phyloP scores from a whole-genome alignment of 306 rosid genomes.

The Canavalia gladiata region DNA sequence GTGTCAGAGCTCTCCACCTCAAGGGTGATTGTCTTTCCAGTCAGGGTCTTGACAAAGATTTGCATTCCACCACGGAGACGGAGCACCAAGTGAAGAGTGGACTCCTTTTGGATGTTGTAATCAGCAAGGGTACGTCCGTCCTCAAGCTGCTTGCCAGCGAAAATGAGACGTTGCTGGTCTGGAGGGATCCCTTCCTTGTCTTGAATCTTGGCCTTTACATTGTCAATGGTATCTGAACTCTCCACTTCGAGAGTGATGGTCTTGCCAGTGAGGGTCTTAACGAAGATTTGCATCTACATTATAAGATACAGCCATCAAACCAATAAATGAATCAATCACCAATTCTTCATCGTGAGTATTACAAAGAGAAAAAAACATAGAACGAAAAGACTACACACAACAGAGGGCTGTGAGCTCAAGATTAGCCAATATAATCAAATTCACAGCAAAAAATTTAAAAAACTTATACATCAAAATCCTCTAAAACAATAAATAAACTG shows the following conservation, averaged over 20 bases:
- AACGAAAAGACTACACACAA: neutral
- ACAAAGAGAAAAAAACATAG: too few relatives aligned
- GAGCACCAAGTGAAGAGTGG: conserved; percentile 38
- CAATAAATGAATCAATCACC: neutral
- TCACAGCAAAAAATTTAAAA: neutral
- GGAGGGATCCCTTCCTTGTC: conserved; percentile 46
- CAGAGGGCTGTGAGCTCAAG: neutral
- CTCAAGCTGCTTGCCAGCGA: conserved; percentile 45
- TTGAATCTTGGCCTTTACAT: conserved; percentile 42
- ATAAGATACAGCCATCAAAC: neutral
- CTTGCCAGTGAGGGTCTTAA: conserved; percentile 45
- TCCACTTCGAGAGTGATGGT: conserved; percentile 46
- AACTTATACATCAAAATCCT: neutral
- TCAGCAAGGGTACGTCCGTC: conserved; percentile 41
- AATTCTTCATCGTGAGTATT: neutral
- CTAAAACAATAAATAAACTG: neutral
- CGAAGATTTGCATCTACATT: conserved; percentile 44
- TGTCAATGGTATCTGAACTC: conserved; percentile 46
- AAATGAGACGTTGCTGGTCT: conserved; percentile 42
- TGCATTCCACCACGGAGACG: conserved; percentile 47
- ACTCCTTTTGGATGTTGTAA: conserved; percentile 45
- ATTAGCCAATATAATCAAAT: neutral
- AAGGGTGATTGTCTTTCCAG: conserved; percentile 45
- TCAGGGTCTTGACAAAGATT: conserved; percentile 44
- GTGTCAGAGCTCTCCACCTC: conserved; percentile 48